Conservation (phyloP, 2,329 filamentous ascomycete species). For the Fusarium tupiense region DNA sequence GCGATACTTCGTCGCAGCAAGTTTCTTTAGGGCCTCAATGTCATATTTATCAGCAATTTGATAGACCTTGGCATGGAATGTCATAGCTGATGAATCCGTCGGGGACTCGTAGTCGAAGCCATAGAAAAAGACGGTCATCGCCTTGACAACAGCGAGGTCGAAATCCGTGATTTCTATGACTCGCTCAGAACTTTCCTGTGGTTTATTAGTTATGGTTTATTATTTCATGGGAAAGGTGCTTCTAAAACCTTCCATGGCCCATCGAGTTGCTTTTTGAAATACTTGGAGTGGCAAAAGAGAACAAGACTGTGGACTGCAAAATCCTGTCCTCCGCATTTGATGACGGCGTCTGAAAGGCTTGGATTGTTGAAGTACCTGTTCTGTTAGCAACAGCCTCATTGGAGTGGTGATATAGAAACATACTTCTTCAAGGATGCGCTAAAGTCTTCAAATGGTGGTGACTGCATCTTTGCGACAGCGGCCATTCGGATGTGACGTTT, state of each 20-base stretch:
- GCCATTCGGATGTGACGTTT: rapidly evolving
- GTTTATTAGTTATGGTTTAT: rapidly evolving
- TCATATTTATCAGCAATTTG: not conserved
- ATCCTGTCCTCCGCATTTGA: not conserved
- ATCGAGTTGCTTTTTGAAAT: not conserved
- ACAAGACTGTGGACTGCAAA: conserved; percentile 3
- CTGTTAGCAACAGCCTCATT: rapidly evolving
- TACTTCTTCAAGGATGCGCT: not conserved
- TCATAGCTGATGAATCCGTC: rapidly evolving
- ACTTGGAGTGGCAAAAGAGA: not conserved
- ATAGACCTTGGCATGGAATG: not conserved
- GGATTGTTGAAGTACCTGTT: not conserved
- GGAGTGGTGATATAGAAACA: not conserved
- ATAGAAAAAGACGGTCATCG: not conserved
- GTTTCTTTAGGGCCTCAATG: rapidly evolving
- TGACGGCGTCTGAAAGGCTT: not conserved
- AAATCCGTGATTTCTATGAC: not conserved
- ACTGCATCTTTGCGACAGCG: not conserved
- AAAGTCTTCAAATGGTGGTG: not conserved
- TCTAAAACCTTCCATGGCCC: conserved; percentile 7
- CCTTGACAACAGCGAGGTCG: rapidly evolving
- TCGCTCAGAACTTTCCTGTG: not conserved
- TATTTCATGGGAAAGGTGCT: too few species aligned
- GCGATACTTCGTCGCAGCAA: rapidly evolving
- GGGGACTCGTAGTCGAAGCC: not conserved